A percentile compares a stretch with the other conserved stretches of the same genome.
Evolutionary conservation across 2,329 filamentous ascomycete species (phyloP).

Genomic region (Pseudogymnoascus verrucosus): DNA sequence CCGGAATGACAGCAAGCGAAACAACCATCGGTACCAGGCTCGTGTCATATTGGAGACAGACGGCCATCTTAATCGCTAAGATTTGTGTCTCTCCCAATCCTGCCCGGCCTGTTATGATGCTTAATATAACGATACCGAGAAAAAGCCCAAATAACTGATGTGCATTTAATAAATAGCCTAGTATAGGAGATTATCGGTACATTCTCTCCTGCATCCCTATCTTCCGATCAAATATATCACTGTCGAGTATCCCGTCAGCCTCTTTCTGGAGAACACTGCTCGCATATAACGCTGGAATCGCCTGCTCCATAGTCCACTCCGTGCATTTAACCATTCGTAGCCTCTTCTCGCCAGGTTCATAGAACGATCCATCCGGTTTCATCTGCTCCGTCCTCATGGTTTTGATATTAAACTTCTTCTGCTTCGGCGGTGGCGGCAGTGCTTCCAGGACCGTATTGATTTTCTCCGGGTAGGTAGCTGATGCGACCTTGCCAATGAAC

Average conservation of each 20-base stretch:
- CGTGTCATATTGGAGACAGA: no score
- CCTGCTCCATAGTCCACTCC: constrained; percentile 14
- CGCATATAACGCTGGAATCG: constrained; percentile 14
- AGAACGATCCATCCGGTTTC: background rate
- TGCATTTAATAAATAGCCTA: no score
- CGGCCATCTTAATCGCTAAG: no score
- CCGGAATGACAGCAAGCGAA: background rate
- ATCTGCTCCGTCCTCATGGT: constrained; percentile 9
- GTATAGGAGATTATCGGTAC: background rate
- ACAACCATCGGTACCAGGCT: no score
- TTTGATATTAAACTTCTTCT: constrained; percentile 9
- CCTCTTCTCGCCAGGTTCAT: constrained; percentile 2
- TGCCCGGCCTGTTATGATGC: no score
- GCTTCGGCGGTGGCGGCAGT: constrained; percentile 12
- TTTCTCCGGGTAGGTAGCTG: constrained; percentile 9
- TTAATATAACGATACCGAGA: no score
- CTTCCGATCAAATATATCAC: background rate
- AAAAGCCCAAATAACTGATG: background rate
- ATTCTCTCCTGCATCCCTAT: background rate
- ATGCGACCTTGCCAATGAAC: background rate
- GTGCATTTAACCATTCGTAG: constrained; percentile 15
- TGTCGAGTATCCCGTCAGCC: background rate
- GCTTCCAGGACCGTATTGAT: constrained; percentile 9
- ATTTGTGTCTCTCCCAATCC: no score
- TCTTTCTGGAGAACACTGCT: background rate